A percentile compares a stretch with the other conserved stretches of the same genome.
phyloP scores from a whole-genome alignment of 2,329 filamentous ascomycete species.

The Akanthomyces muscarius region DNA sequence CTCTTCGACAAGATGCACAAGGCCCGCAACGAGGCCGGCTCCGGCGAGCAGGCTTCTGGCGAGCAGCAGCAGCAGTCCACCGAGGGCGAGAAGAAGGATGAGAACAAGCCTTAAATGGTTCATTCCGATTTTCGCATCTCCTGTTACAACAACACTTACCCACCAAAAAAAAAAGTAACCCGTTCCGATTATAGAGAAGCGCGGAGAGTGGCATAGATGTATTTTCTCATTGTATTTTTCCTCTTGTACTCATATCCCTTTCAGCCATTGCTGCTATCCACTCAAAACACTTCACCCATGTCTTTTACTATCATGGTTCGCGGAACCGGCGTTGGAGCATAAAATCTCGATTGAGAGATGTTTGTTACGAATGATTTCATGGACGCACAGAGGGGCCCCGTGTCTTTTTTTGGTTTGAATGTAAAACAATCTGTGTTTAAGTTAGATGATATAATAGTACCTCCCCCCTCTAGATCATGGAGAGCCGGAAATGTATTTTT shows the following conservation, averaged over 20 bases:
- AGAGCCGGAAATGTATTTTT: conserved; percentile 14
- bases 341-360: conserved; percentile 42
- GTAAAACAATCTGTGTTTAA: conserved; percentile 37
- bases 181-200: conserved; percentile 29
- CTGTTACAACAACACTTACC: conserved; percentile 23
- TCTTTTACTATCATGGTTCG: conserved; percentile 44
- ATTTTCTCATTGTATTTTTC: conserved; percentile 40
- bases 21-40: conserved; percentile 66
- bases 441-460: conserved; percentile 49
- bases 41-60: conserved; percentile 47
- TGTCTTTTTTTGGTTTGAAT: conserved; percentile 29
- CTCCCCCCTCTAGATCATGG: conserved; percentile 49
- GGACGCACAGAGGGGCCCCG: conserved; percentile 39
- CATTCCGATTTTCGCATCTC: conserved; percentile 24
- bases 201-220: conserved; percentile 33
- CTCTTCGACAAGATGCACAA: conserved; percentile 99
- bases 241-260: conserved; percentile 49
- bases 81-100: conserved; percentile 74
- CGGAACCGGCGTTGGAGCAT: conserved; percentile 51
- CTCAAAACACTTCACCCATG: conserved; percentile 40
- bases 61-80: conserved; percentile 44
- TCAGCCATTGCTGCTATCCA: conserved; percentile 32
- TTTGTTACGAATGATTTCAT: conserved; percentile 39
- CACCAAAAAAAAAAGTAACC: conserved; percentile 11
- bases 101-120: conserved; percentile 59